These are phyloP conservation scores for Chaetomiaceae sp. DNA, from an alignment of 2,329 filamentous ascomycete genomes.

Conservation along the genomic window DNA sequence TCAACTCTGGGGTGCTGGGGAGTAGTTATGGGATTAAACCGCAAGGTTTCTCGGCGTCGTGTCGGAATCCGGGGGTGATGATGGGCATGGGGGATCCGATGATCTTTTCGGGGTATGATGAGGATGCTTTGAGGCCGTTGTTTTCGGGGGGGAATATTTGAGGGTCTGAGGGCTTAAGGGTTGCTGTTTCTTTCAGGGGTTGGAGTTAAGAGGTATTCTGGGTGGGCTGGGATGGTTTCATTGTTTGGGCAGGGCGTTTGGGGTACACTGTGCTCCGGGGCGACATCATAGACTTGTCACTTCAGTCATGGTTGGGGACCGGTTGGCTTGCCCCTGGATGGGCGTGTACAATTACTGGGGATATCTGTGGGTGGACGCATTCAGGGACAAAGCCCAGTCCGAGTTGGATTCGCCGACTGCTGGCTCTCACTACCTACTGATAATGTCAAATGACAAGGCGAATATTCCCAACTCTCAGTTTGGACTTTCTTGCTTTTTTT, in stretches of 20 bases:
- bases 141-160: background rate
- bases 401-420: too few relatives aligned
- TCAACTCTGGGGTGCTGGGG: slow-evolving; percentile 37
- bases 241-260: background rate
- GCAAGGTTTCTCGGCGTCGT: slow-evolving; percentile 43
- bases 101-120: slow-evolving; percentile 52
- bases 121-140: slow-evolving; percentile 36
- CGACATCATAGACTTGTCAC: background rate
- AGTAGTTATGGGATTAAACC: slow-evolving; percentile 53
- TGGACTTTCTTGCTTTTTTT: too few relatives aligned
- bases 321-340: background rate
- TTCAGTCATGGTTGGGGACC: background rate
- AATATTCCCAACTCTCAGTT: too few relatives aligned
- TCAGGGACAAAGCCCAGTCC: too few relatives aligned
- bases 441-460: too few relatives aligned
- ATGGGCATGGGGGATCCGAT: slow-evolving; percentile 55
- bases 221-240: background rate
- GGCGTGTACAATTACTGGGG: slow-evolving; percentile 7
- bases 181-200: background rate
- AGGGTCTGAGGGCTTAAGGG: background rate
- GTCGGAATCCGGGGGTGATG: slow-evolving; percentile 52
- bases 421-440: too few relatives aligned
- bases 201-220: background rate
- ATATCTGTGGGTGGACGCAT: too few relatives aligned
- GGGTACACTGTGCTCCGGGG: too few relatives aligned